Evolutionary conservation across 1,284 basidiomycete species (phyloP).

Genomic region (Trametes sp.): DNA sequence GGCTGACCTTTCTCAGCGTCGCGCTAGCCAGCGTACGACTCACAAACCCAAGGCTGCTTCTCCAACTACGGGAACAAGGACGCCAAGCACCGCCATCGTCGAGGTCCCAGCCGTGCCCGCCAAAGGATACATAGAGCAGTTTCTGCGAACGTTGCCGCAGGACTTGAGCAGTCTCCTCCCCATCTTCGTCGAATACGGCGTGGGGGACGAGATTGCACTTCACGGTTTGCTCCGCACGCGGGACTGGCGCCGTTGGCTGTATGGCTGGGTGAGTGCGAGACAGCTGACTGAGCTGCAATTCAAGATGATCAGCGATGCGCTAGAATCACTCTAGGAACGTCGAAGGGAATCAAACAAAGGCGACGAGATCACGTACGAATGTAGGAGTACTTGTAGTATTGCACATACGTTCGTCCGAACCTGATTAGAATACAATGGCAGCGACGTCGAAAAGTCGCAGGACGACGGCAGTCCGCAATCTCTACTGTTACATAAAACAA

Average conservation of each 20-base stretch:
- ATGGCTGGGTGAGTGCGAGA: slow-evolving; percentile 24
- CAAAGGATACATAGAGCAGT: not conserved
- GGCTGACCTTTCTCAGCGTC: too few relatives aligned
- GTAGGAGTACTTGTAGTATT: too few relatives aligned
- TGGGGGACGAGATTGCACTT: slow-evolving; percentile 7
- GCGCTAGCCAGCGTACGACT: not conserved
- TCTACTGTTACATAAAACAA: not conserved
- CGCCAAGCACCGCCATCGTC: not conserved
- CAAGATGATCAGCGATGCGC: slow-evolving; percentile 22
- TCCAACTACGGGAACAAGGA: not conserved
- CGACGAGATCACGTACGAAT: not conserved
- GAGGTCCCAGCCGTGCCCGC: not conserved
- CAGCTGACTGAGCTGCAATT: slow-evolving; percentile 26
- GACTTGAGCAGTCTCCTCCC: slow-evolving; percentile 18
- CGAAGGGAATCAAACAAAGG: not conserved
- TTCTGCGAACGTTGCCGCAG: slow-evolving; percentile 19
- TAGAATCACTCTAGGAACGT: not conserved
- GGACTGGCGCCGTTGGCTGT: slow-evolving; percentile 22
- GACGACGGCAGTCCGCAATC: not conserved
- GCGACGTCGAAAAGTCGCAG: not conserved
- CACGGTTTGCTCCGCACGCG: slow-evolving; percentile 14
- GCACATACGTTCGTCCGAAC: too few relatives aligned
- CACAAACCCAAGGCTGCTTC: not conserved
- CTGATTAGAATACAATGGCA: not conserved
- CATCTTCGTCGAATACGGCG: slow-evolving; percentile 16